Conservation (phyloP, 495 filamentous ascomycete species). For the Hypoxylon fragiforme region DNA sequence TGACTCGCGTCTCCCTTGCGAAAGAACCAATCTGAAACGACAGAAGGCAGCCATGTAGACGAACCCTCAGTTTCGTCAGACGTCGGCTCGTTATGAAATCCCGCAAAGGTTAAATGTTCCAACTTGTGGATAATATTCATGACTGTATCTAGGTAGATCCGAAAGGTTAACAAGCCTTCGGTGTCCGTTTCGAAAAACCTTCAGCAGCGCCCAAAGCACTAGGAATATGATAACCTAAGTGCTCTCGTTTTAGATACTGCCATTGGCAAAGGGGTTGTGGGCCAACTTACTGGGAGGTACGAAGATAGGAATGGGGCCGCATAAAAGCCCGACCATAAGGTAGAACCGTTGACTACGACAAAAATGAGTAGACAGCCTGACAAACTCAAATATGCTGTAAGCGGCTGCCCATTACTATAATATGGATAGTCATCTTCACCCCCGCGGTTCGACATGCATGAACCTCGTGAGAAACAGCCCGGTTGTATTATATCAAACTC, state of each 20-base stretch:
- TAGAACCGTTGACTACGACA: slow-evolving; percentile 42
- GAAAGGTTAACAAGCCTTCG: slow-evolving; percentile 41
- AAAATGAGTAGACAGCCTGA: slow-evolving; percentile 45
- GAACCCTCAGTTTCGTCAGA: neutral
- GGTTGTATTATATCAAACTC: slow-evolving; percentile 6
- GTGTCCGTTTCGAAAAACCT: slow-evolving; percentile 30
- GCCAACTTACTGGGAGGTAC: slow-evolving; percentile 42
- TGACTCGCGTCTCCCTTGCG: no score
- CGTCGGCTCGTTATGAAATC: neutral
- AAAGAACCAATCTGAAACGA: no score
- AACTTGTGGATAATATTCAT: slow-evolving; percentile 12
- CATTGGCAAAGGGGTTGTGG: neutral
- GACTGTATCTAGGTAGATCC: slow-evolving; percentile 16
- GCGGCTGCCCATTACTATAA: slow-evolving; percentile 47
- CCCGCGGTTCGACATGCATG: slow-evolving; percentile 25
- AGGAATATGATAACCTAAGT: slow-evolving; percentile 37
- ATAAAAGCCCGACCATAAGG: slow-evolving; percentile 45
- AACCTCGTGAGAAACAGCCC: no score
- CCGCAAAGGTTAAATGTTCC: slow-evolving; percentile 13
- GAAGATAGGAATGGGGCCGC: slow-evolving; percentile 40
- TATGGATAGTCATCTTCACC: slow-evolving; percentile 47
- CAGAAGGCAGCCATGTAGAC: slow-evolving; percentile 24
- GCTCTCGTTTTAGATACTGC: neutral
- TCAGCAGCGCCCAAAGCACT: slow-evolving; percentile 38
- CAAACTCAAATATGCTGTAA: slow-evolving; percentile 44